Evolutionary conservation across 2,329 filamentous ascomycete genomes (phyloP).

Genomic region (Cladosporium halotolerans): DNA sequence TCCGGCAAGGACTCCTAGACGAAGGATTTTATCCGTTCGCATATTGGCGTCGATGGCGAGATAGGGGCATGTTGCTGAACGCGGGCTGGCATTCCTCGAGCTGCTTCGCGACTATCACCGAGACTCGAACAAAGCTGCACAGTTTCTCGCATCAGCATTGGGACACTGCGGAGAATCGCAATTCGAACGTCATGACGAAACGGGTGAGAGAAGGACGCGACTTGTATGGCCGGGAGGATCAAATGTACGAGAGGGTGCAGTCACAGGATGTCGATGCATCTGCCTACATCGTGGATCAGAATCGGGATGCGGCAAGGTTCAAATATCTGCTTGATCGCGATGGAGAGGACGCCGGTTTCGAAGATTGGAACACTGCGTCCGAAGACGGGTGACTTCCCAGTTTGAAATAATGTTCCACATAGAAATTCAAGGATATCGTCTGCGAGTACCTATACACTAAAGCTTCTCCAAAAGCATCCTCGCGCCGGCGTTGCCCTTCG

Average conservation of each 20-base stretch:
- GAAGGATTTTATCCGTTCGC: conserved; percentile 21
- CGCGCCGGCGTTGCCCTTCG: conserved; percentile 42
- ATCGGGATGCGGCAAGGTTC: conserved; percentile 27
- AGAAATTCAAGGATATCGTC: no score
- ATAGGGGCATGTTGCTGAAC: conserved; percentile 43
- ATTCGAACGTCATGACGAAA: conserved; percentile 45
- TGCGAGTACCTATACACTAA: not conserved
- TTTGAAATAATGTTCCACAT: no score
- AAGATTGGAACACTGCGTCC: conserved; percentile 11
- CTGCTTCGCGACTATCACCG: conserved; percentile 52
- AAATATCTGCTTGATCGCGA: conserved; percentile 37
- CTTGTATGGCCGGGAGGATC: conserved; percentile 46
- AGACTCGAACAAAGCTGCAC: conserved; percentile 51
- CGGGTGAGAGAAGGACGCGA: conserved; percentile 49
- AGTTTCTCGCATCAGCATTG: conserved; percentile 51
- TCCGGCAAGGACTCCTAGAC: conserved; percentile 46
- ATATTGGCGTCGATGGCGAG: conserved; percentile 22
- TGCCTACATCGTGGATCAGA: conserved; percentile 33
- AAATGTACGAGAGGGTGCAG: conserved; percentile 50
- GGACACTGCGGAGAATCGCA: conserved; percentile 46
- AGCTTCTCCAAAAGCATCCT: conserved; percentile 40
- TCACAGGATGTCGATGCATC: conserved; percentile 50
- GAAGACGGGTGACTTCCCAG: not conserved
- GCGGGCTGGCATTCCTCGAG: conserved; percentile 58
- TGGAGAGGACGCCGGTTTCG: conserved; percentile 34